phyloP scores from a whole-genome alignment of 495 filamentous ascomycete species.

The Neurospora sp. region DNA sequence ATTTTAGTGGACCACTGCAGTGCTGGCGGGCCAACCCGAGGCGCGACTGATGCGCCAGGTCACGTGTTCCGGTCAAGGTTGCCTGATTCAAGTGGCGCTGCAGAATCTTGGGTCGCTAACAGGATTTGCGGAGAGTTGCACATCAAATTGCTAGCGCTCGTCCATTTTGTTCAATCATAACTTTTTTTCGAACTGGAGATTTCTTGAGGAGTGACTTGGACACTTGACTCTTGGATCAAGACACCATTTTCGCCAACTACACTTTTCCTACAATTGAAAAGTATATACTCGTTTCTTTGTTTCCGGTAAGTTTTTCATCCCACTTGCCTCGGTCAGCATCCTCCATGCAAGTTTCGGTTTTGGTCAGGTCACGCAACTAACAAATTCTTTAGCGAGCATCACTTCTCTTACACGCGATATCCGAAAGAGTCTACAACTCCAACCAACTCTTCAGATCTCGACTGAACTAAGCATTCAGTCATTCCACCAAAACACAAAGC shows the following conservation, averaged over 20 bases:
- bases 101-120: background rate
- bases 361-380: background rate
- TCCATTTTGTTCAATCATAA: background rate
- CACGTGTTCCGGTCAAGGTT: conserved; percentile 10
- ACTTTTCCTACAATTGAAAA: conserved; percentile 3
- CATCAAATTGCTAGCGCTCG: too few relatives aligned
- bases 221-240: conserved; percentile 4
- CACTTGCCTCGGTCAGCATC: background rate
- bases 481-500: background rate
- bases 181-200: conserved; percentile 5
- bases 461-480: too few relatives aligned
- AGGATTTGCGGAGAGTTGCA: background rate
- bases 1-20: background rate
- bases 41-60: conserved; percentile 17
- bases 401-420: background rate
- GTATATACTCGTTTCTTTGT: conserved; percentile 3
- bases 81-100: background rate
- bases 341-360: conserved; percentile 6
- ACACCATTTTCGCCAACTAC: conserved; percentile 6
- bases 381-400: background rate
- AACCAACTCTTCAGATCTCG: background rate
- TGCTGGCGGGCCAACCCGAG: conserved; percentile 23
- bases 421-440: background rate
- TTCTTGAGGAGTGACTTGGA: conserved; percentile 1
- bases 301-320: background rate